Percentiles rank a stretch among this genome's conserved stretches.
Conservation (phyloP, 179 eudicot genomes). For the Gypsophila paniculata region DNA sequence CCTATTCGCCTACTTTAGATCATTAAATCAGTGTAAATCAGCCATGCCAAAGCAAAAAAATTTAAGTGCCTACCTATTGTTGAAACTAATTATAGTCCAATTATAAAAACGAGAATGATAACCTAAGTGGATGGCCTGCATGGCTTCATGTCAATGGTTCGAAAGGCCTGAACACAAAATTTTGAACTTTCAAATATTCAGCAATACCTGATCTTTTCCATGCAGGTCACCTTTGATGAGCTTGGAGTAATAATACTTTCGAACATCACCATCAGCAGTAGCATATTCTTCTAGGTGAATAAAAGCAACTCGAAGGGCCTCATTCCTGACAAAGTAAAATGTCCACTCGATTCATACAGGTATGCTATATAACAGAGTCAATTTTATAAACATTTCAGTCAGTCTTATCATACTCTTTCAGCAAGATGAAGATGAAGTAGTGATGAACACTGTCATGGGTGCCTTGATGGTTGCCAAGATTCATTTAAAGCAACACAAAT, state of each 20-base stretch:
- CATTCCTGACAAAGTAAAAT: constrained; percentile 53
- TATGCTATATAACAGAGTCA: background rate
- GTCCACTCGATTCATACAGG: background rate
- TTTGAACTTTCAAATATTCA: constrained; percentile 5
- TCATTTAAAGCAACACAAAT: no score
- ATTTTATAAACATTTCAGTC: background rate
- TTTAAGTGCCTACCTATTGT: no score
- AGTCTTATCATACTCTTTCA: background rate
- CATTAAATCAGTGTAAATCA: background rate
- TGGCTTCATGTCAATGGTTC: no score
- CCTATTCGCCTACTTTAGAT: background rate
- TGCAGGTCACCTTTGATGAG: constrained; percentile 88
- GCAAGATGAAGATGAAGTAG: no score
- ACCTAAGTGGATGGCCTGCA: no score
- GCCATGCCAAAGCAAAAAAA: background rate
- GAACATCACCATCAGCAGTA: constrained; percentile 41
- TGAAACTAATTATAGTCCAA: no score
- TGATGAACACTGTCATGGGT: background rate
- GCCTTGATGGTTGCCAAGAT: background rate
- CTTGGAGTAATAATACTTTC: constrained; percentile 68
- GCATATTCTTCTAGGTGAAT: constrained; percentile 75
- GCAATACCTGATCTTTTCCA: constrained; percentile 87
- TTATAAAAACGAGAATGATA: no score
- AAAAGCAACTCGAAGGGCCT: constrained; percentile 97
- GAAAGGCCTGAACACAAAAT: background rate